phyloP scores from a whole-genome alignment of 805 yeast genomes.

The Ogataea polymorpha region DNA sequence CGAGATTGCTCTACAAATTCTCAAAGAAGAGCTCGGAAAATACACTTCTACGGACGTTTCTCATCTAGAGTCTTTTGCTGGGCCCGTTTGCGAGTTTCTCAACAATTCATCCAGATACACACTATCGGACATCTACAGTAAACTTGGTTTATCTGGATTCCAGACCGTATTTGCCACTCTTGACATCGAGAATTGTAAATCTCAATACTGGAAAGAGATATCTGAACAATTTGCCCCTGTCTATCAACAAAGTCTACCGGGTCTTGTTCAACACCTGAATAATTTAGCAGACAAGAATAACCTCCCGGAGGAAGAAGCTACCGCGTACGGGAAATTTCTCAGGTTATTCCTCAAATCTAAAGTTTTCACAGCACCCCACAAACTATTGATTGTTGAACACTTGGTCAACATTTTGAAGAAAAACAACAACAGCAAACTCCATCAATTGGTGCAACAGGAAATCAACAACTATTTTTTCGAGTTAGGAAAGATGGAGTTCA shows the following conservation, averaged over 20 bases:
- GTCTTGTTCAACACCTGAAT: slow-evolving; percentile 28
- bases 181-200: slow-evolving; percentile 23
- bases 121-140: slow-evolving; percentile 14
- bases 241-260: slow-evolving; percentile 27
- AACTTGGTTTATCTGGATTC: slow-evolving; percentile 22
- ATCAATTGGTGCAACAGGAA: slow-evolving; percentile 8
- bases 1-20: neutral
- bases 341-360: slow-evolving; percentile 25
- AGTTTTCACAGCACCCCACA: slow-evolving; percentile 31
- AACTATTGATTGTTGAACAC: slow-evolving; percentile 13
- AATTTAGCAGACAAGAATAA: slow-evolving; percentile 14
- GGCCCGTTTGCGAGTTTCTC: neutral
- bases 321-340: slow-evolving; percentile 20
- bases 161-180: slow-evolving; percentile 27
- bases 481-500: slow-evolving; percentile 32
- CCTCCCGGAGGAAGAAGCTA: slow-evolving; percentile 11
- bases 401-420: slow-evolving; percentile 20
- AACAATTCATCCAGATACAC: neutral
- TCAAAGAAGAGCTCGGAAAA: neutral
- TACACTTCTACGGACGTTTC: neutral
- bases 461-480: slow-evolving; percentile 26
- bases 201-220: slow-evolving; percentile 5
- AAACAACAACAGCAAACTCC: slow-evolving; percentile 6
- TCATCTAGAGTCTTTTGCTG: neutral
- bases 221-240: slow-evolving; percentile 24